Evolutionary conservation across 495 filamentous ascomycete genomes (phyloP), one percentile per base, ranked within the genome.

Genomic region (Penicillium nucicola): DNA sequence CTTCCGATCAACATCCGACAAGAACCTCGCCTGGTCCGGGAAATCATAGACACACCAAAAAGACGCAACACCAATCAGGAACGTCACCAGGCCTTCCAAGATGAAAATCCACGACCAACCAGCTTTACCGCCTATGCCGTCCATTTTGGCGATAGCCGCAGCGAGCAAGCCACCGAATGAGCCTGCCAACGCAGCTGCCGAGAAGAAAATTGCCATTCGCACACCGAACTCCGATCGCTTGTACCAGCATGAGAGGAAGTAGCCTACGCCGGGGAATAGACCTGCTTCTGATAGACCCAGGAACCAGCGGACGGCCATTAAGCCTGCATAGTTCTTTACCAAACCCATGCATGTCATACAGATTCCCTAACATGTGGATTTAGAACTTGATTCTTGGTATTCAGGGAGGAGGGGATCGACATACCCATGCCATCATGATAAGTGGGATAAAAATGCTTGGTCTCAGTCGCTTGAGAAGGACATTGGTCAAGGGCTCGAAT

Each of bases 1-100:
- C 12, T 74, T 76, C 22, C 88, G 82, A 56, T 97, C 92, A 1
- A 73, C 71, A 0, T 81, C 77, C 3, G 81, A 84, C 15, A 97
- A 75, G 60, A 96, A 97, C 9, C 52, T 78, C 6, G 92, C 92
- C 36, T 86, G 76, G 57, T 90, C 88, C 0, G 92, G 92, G 62
- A 95, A 97, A 60, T 97, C 90, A 55, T 88, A 81, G 2, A 97
- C 90, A 70, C 90, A 79, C 86, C 87, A 93, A 68, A 89, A 92
- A 10, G 84, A 90, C 1, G 75, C 68, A 4, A 90, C 32, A 5
- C 87, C 92, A 25, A 92, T 77, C 9, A 96, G 4, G 8, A 93
- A 65, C 0, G 90, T 95, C 3, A 83, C 70, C 0, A 93, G 69
- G 0, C 90, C 90, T 65, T 93, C 89, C 15, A 62, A 32, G 31